phyloP scores from a whole-genome alignment of 768 basidiomycete genomes.

The Exsudoporus frostii region DNA sequence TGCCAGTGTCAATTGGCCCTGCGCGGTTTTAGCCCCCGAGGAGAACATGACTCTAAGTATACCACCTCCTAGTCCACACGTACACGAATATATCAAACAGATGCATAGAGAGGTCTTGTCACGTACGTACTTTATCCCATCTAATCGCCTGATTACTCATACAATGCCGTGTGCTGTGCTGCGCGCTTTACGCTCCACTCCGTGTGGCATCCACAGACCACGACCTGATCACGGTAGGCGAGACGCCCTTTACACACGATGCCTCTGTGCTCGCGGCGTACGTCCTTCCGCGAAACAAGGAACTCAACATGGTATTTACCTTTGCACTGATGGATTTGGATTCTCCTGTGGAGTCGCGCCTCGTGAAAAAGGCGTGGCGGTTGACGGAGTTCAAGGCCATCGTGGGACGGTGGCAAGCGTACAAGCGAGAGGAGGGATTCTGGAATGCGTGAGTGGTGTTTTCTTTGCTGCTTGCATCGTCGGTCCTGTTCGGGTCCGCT shows the following conservation, averaged over 20 bases:
- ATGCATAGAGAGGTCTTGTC: constrained; percentile 62
- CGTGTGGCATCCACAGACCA: constrained; percentile 36
- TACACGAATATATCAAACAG: constrained; percentile 66
- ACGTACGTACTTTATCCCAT: constrained; percentile 37
- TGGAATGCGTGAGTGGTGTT: constrained; percentile 59
- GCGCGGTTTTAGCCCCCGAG: constrained; percentile 7
- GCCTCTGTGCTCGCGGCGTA: constrained; percentile 51
- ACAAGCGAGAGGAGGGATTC: constrained; percentile 54
- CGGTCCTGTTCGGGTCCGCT: constrained; percentile 1
- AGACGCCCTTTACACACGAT: constrained; percentile 57
- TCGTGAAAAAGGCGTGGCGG: constrained; percentile 47
- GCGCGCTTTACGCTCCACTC: constrained; percentile 2
- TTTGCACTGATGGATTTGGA: constrained; percentile 65
- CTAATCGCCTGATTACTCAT: constrained; percentile 16
- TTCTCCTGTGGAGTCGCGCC: constrained; percentile 39
- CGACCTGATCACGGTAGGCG: constrained; percentile 64
- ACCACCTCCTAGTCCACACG: constrained; percentile 46
- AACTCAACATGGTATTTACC: constrained; percentile 64
- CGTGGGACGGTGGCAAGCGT: constrained; percentile 52
- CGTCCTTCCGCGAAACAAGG: constrained; percentile 53
- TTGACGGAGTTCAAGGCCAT: constrained; percentile 50
- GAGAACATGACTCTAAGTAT: background rate
- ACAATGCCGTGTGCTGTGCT: background rate
- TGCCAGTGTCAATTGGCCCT: background rate
- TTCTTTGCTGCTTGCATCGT: background rate